A percentile compares a stretch with the other conserved stretches of the same genome.
Evolutionary conservation across 1,284 basidiomycete genomes (phyloP).

Genomic region (Pterula multifida): DNA sequence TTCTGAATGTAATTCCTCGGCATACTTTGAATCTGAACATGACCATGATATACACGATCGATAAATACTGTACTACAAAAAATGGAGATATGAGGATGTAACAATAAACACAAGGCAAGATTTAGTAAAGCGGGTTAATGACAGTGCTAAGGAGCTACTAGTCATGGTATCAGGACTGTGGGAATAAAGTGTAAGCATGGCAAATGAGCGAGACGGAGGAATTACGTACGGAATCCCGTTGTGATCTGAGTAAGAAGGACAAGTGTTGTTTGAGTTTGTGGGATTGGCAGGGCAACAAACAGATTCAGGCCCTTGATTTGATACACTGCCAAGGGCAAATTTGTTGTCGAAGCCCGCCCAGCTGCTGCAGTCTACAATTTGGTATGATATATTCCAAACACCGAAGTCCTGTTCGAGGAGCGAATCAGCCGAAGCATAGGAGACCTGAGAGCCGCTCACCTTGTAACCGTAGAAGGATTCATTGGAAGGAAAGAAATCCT

Average conservation of each 20-base stretch:
- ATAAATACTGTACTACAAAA: too few relatives aligned
- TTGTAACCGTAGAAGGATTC: conserved; percentile 38
- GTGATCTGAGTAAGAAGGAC: conserved; percentile 60
- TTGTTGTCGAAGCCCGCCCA: conserved; percentile 52
- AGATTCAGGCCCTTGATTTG: conserved; percentile 33
- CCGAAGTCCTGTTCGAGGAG: conserved; percentile 50
- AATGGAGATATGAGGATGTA: too few relatives aligned
- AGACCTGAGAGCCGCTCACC: conserved; percentile 22
- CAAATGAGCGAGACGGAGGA: not conserved
- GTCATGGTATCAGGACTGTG: conserved; percentile 33
- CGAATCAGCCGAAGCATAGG: conserved; percentile 3
- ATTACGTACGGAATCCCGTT: conserved; percentile 49
- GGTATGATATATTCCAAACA: conserved; percentile 69
- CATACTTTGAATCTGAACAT: too few relatives aligned
- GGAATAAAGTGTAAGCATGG: not conserved
- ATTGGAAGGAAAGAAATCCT: conserved; percentile 63
- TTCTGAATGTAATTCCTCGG: too few relatives aligned
- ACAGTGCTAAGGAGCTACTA: conserved; percentile 20
- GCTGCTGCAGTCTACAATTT: conserved; percentile 42
- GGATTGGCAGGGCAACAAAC: conserved; percentile 64
- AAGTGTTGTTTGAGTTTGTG: conserved; percentile 39
- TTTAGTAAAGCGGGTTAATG: conserved; percentile 15
- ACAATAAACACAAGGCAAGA: too few relatives aligned
- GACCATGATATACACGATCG: too few relatives aligned
- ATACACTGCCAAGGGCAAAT: conserved; percentile 54